Percentiles rank a stretch among this genome's conserved stretches.
Conservation (phyloP, 2,329 filamentous ascomycete species). For the Huntiella omanensis region DNA sequence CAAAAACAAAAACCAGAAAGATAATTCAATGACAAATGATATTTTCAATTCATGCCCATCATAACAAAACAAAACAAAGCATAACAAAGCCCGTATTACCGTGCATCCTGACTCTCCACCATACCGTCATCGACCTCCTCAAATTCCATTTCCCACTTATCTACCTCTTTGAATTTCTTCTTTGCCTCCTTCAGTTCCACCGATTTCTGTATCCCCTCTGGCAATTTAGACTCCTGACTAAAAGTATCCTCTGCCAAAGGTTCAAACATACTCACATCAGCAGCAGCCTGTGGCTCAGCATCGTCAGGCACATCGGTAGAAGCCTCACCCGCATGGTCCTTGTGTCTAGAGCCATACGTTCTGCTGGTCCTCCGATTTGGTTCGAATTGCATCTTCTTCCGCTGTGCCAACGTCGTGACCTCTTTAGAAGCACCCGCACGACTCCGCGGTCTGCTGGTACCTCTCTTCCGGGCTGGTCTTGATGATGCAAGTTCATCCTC, state of each 20-base stretch:
- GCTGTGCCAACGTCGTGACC: conserved; percentile 9
- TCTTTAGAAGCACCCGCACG: conserved; percentile 16
- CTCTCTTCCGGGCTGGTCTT: conserved; percentile 14
- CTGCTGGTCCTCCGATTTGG: conserved; percentile 15
- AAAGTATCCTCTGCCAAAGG: conserved; percentile 29
- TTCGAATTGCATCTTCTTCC: conserved; percentile 13
- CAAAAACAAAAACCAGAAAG: background rate
- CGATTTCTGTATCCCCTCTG: conserved; percentile 21
- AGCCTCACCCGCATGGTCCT: conserved; percentile 3
- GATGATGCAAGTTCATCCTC: conserved; percentile 39
- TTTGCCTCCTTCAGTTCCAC: conserved; percentile 39
- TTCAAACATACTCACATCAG: conserved; percentile 21
- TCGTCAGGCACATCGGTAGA: conserved; percentile 17
- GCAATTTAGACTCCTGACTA: conserved; percentile 15
- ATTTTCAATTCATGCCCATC: background rate
- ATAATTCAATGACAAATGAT: background rate
- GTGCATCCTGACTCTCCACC: conserved; percentile 32
- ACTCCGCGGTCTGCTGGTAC: conserved; percentile 20
- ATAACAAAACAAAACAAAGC: background rate
- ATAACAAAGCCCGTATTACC: conserved; percentile 17
- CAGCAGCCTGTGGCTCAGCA: conserved; percentile 17
- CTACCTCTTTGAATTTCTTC: conserved; percentile 49
- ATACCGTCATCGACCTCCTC: conserved; percentile 38
- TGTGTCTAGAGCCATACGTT: conserved; percentile 12
- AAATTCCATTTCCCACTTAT: conserved; percentile 48